A percentile compares a stretch with the other conserved stretches of the same genome.
These are phyloP conservation scores for Trichoderma koningii DNA, from an alignment of 2,329 filamentous ascomycete genomes.

Conservation along the genomic window DNA sequence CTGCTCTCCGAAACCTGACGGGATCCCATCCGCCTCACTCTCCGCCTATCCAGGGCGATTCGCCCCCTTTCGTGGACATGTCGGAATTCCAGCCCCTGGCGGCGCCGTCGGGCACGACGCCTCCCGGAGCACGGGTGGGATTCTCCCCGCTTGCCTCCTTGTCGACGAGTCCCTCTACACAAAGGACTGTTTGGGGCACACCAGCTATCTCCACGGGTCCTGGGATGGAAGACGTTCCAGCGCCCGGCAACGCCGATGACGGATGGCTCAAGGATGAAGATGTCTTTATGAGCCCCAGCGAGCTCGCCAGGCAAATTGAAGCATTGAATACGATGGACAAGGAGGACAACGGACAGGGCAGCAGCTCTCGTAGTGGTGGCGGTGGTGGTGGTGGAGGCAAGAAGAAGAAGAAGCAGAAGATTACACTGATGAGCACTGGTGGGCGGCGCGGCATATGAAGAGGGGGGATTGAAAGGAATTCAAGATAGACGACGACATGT, in stretches of 20 bases:
- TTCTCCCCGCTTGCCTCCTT: slow-evolving; percentile 73
- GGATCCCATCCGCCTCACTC: slow-evolving; percentile 46
- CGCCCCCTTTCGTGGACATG: slow-evolving; percentile 48
- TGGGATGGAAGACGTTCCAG: slow-evolving; percentile 46
- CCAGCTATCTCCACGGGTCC: slow-evolving; percentile 64
- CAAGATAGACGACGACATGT: slow-evolving; percentile 11
- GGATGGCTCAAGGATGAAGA: slow-evolving; percentile 86
- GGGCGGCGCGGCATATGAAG: slow-evolving; percentile 50
- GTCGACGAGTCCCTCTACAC: slow-evolving; percentile 75
- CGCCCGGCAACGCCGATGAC: slow-evolving; percentile 57
- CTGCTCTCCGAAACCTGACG: slow-evolving; percentile 60
- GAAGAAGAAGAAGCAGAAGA: slow-evolving; percentile 73
- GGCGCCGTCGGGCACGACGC: slow-evolving; percentile 52
- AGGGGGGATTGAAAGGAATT: slow-evolving; percentile 7
- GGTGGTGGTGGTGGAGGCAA: slow-evolving; percentile 44
- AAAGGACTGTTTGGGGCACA: slow-evolving; percentile 93
- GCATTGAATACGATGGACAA: slow-evolving; percentile 49
- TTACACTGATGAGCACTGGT: slow-evolving; percentile 70
- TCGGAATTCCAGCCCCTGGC: slow-evolving; percentile 68
- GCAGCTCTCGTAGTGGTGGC: slow-evolving; percentile 29
- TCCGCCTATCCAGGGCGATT: slow-evolving; percentile 42
- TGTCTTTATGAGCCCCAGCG: slow-evolving; percentile 53
- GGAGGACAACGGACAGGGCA: slow-evolving; percentile 28
- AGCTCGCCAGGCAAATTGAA: slow-evolving; percentile 62
- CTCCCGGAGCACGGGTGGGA: slow-evolving; percentile 59